Base-by-base conservation (phyloP, 352 stramenopile genomes). In the Phytophthora litchii region DNA sequence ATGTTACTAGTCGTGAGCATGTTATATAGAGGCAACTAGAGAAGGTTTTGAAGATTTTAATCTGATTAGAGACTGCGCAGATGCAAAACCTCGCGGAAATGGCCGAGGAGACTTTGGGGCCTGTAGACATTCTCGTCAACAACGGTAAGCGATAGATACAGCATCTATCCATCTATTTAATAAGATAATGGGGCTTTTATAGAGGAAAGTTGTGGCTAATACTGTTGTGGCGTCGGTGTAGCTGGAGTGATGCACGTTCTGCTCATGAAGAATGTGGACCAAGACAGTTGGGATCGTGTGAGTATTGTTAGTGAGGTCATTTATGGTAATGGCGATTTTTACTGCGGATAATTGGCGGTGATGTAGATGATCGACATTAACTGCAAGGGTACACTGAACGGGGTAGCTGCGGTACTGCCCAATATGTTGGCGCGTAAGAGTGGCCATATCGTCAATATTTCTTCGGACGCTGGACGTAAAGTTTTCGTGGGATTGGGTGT, bases 231-330 rank as follows among this genome's bases (percentile, higher is more conserved):
- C 23, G 5, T 27, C 23, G 23, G 0, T 64, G 7, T 16, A 85
- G 86, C 91, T 42, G 89, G 91, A n/a, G 86, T 97, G 52, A 97
- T 97, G 91, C 92, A 92, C 46, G 95, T 94, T 47, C 92, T 91
- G 13, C 67, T 89, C 55, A 83, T 97, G 65, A 79, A 92, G 67
- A 94, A 96, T 63, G 71, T 82, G 20, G 76, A 94, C 45, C 80
- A 92, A 67, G 90, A 97, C 65, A 86, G 92, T 53, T 97, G 90
- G 90, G 82, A 96, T 41, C 70, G 67, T 17, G 52, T 67, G 16
- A 29, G 51, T 3, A 31, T 52, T 4, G 25, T 27, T 34, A n/a
- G 10, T 19, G 4, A 9, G 14, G 0, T 3, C 21, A 27, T 44
- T n/a, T 2, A 12, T 11, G 8, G 2, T 13, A 27, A 19, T 25